Percentiles rank a stretch among this genome's conserved stretches.
These are phyloP conservation scores for Primulina tabacum DNA, from an alignment of 257 asterid species.

Conservation along the genomic window DNA sequence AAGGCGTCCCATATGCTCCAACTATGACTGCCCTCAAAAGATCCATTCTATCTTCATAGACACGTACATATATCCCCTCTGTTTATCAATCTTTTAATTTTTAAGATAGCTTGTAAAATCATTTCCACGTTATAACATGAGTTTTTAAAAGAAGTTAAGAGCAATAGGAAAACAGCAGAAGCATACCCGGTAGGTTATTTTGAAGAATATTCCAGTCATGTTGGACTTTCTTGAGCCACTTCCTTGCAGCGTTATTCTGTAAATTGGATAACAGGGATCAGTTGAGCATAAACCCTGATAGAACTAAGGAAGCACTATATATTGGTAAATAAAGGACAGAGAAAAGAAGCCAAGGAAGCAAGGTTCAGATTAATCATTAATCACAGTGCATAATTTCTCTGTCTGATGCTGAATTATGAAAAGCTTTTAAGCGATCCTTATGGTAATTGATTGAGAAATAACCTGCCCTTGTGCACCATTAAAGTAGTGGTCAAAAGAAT, in stretches of 20 bases:
- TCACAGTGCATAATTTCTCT: slow-evolving; percentile 14
- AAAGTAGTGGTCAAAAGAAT: slow-evolving; percentile 83
- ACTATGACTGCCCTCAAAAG: slow-evolving; percentile 94
- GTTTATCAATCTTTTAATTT: slow-evolving; percentile 28
- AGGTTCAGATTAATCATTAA: slow-evolving; percentile 1
- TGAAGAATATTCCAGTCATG: slow-evolving; percentile 97
- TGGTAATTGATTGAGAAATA: slow-evolving; percentile 25
- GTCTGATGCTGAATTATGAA: slow-evolving; percentile 11
- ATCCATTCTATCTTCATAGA: slow-evolving; percentile 96
- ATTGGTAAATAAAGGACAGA: slow-evolving; percentile 11
- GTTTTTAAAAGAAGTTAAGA: slow-evolving; percentile 20
- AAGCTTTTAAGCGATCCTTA: neutral
- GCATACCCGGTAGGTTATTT: slow-evolving; percentile 88
- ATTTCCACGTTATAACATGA: slow-evolving; percentile 22
- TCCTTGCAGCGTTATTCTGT: slow-evolving; percentile 78
- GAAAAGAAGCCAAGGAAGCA: neutral
- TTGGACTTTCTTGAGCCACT: slow-evolving; percentile 96
- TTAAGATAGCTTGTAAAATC: slow-evolving; percentile 16
- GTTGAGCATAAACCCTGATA: neutral
- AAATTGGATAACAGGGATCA: slow-evolving; percentile 24
- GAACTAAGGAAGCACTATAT: neutral
- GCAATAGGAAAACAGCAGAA: slow-evolving; percentile 20
- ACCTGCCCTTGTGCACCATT: slow-evolving; percentile 67
- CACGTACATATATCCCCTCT: slow-evolving; percentile 94
- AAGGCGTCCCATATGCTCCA: slow-evolving; percentile 99